Conservation (phyloP, 2,329 filamentous ascomycete genomes). For the Trichoderma oligosporum region DNA sequence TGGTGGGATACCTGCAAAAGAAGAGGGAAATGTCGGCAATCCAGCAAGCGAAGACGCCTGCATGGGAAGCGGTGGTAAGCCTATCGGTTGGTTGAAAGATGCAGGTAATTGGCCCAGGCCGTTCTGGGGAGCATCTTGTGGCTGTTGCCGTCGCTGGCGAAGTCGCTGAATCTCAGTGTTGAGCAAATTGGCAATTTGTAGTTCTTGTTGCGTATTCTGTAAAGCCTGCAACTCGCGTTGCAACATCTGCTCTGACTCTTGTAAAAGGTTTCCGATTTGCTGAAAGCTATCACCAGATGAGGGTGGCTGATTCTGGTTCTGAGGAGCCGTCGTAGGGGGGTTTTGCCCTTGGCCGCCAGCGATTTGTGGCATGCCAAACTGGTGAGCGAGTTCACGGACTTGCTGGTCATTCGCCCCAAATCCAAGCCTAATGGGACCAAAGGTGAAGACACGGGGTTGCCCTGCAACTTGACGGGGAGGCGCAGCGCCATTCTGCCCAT, state of each 20-base stretch:
- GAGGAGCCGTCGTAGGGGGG: slow-evolving; percentile 21
- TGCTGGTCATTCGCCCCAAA: slow-evolving; percentile 70
- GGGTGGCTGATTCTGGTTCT: slow-evolving; percentile 23
- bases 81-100: slow-evolving; percentile 20
- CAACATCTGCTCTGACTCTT: slow-evolving; percentile 65
- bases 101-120: slow-evolving; percentile 17
- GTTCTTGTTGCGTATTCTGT: slow-evolving; percentile 61
- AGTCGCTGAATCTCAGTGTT: slow-evolving; percentile 65
- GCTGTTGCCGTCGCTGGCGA: slow-evolving; percentile 47
- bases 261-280: slow-evolving; percentile 57
- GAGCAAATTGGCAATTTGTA: slow-evolving; percentile 64
- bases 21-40: slow-evolving; percentile 20
- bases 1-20: slow-evolving; percentile 29
- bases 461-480: slow-evolving; percentile 26
- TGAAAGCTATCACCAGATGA: slow-evolving; percentile 33
- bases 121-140: slow-evolving; percentile 29
- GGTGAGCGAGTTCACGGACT: slow-evolving; percentile 63
- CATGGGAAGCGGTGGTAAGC: not conserved
- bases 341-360: slow-evolving; percentile 25
- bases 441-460: slow-evolving; percentile 59
- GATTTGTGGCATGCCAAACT: slow-evolving; percentile 48
- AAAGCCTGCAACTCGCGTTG: slow-evolving; percentile 63
- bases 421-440: slow-evolving; percentile 71
- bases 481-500: slow-evolving; percentile 22
- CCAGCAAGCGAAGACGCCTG: not conserved